Evolutionary conservation across 2,329 filamentous ascomycete genomes (phyloP).

Genomic region (Paecilomyces sp.): DNA sequence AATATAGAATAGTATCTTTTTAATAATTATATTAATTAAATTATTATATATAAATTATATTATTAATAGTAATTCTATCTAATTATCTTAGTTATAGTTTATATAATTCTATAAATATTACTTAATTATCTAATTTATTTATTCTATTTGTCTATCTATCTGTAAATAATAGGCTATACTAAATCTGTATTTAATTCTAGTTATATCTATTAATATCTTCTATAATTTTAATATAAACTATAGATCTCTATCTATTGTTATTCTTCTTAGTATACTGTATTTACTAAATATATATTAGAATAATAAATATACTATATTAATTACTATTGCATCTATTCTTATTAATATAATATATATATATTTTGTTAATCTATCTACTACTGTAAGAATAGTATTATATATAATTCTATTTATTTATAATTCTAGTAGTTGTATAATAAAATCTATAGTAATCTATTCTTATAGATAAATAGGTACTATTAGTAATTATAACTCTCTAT

Average conservation of each 20-base stretch:
- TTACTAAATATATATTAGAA: not conserved
- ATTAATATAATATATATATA: no score
- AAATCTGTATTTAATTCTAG: not conserved
- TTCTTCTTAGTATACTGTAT: not conserved
- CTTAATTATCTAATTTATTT: no score
- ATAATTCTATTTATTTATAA: no score
- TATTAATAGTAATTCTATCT: not conserved
- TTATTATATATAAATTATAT: not conserved
- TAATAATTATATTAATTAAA: not conserved
- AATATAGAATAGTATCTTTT: no score
- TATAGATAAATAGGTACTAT: not conserved
- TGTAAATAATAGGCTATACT: not conserved
- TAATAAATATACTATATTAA: not conserved
- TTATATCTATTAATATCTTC: not conserved
- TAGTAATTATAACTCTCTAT: not conserved
- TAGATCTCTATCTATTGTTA: not conserved
- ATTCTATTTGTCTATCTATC: no score
- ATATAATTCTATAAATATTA: not conserved
- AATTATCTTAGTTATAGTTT: not conserved
- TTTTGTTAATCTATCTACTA: no score
- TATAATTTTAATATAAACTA: not conserved
- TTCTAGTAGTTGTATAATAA: no score
- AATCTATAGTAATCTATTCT: not conserved
- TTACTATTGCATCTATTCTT: not conserved
- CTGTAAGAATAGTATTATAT: no score